A percentile compares a stretch with the other conserved stretches of the same genome.
Conservation (phyloP, 2,329 filamentous ascomycete species). For the Cercospora janseana region DNA sequence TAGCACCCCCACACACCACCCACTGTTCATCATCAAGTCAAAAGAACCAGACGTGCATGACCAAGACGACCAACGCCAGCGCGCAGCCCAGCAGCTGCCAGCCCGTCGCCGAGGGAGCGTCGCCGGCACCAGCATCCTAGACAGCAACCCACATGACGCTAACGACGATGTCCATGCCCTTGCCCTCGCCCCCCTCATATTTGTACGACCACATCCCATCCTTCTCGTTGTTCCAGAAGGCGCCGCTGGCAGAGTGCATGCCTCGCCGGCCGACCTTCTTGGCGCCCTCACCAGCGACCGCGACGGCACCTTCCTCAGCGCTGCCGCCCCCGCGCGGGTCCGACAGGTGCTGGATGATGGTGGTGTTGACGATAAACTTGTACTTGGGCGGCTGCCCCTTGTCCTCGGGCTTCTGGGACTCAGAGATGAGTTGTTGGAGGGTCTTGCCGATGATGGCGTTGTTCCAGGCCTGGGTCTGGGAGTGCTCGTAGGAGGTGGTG, state of each 20-base stretch:
- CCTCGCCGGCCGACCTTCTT: slow-evolving; percentile 75
- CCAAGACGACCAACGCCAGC: neutral
- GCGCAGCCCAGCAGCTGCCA: slow-evolving; percentile 5
- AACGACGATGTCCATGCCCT: slow-evolving; percentile 54
- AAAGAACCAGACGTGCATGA: neutral
- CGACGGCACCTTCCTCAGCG: slow-evolving; percentile 14
- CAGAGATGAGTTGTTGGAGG: slow-evolving; percentile 73
- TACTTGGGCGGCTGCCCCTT: slow-evolving; percentile 59
- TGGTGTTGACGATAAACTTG: slow-evolving; percentile 98
- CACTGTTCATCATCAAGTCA: slow-evolving; percentile 2
- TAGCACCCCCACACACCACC: neutral
- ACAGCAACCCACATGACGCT: slow-evolving; percentile 71
- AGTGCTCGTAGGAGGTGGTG: slow-evolving; percentile 81
- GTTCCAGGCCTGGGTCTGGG: slow-evolving; percentile 85
- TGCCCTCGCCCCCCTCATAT: slow-evolving; percentile 61
- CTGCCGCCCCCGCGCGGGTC: slow-evolving; percentile 63
- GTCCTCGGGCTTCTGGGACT: slow-evolving; percentile 40
- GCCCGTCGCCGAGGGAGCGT: slow-evolving; percentile 12
- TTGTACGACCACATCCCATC: slow-evolving; percentile 90
- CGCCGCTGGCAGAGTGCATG: slow-evolving; percentile 82
- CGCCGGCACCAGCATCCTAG: slow-evolving; percentile 11
- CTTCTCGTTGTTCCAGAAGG: slow-evolving; percentile 88
- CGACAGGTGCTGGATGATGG: slow-evolving; percentile 90
- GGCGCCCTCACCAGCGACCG: slow-evolving; percentile 57
- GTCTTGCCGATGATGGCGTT: slow-evolving; percentile 83